Base-by-base conservation (phyloP, 2,329 filamentous ascomycete genomes). In the Colletotrichum sp. region DNA sequence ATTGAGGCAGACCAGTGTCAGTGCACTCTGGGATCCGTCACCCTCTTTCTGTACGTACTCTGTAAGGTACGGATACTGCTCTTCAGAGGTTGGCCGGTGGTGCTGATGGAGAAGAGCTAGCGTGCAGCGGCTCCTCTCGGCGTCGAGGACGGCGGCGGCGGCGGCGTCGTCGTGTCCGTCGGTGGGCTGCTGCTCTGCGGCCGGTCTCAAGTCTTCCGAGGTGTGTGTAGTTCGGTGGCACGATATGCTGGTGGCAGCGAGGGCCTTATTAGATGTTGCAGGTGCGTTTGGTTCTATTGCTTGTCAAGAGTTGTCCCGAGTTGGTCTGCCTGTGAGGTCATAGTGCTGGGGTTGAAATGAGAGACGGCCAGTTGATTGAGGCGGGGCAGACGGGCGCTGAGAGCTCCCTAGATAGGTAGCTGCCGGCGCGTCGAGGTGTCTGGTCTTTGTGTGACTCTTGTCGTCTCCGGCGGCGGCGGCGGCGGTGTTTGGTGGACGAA, bases 311-410 rank as follows among this genome's bases (percentile, higher is more conserved):
- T 18, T 66, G 66, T 55, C 62, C 32, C 60, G 62, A 66, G 36
- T 36, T 71, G 68, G 69, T 74, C 39, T 68, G 69, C 34, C 55
- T 68, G 65, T 77, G 76, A 77, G 76, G 76, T 77, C 76, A 77
- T 76, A 71, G 32, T 73, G 73, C 68, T 72, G 72, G 68, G 68
- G 63, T 68, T 10, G 52, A 67, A 67, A 66, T 32, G 63, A 69
- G 68, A 26, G 59, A 76, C 64, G 34, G 52, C 39, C 24, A 69
- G 59, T 57, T 69, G 57, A 65, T 26, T 26, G 44, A 73, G 59
- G 65, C 64, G 69, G 73, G 72, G 69, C 57, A 36, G 18, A 49
- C 39, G 18, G 39, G n/a, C 39, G 39, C 39, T 49, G 39, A 49
- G 70, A 60, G 63, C 70, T 39, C 36, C 8, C 36, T 32, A 63